Base-by-base conservation (phyloP, 208 protist species). In the Naegleria fowleri region DNA sequence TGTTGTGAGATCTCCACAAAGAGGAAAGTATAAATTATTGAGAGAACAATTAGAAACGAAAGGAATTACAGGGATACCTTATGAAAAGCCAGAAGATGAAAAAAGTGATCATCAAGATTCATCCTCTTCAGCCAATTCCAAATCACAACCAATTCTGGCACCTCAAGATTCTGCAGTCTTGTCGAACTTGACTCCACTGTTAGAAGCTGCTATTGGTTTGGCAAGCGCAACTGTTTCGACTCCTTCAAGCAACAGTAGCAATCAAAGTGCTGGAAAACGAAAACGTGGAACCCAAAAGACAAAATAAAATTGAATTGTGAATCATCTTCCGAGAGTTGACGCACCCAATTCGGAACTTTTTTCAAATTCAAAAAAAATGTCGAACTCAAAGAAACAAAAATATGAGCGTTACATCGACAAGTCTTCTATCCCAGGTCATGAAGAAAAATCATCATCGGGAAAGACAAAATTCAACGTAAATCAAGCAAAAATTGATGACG, bases 401-500 rank as follows among this genome's bases (percentile, higher is more conserved):
- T 79, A 36, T 33, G 9, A 29, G 19, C 19, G 67, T 11, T 79
- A 79, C n/a, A 79, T 79, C 16, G 67, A 79, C 29, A 79, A 79
- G 29, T 36, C 16, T 79, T 79, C 67, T 9, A 79, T 79, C 9
- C 67, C 67, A 36, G 67, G 67, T 36, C 29, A 79, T 33, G 29
- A 79, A 79, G 67, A 79, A 79, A 79, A 79, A 33, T 19, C 19
- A 33, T 13, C 19, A 33, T 75, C 25, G 25, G 25, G 25, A n/a
- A 75, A 75, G 25, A n/a, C 58, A 3, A 75, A 75, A n/a, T 48
- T 48, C 43, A 67, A 67, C 2, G 55, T 67, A 29, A 67, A 67
- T 19, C 55, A 67, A 67, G 43, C 43, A 48, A 79, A 79, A 79
- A 79, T 79, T 79, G 67, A 79, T 79, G 67, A 79, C 36, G 67